phyloP scores from a whole-genome alignment of 148 eudicot species.

The Polygonum aviculare region DNA sequence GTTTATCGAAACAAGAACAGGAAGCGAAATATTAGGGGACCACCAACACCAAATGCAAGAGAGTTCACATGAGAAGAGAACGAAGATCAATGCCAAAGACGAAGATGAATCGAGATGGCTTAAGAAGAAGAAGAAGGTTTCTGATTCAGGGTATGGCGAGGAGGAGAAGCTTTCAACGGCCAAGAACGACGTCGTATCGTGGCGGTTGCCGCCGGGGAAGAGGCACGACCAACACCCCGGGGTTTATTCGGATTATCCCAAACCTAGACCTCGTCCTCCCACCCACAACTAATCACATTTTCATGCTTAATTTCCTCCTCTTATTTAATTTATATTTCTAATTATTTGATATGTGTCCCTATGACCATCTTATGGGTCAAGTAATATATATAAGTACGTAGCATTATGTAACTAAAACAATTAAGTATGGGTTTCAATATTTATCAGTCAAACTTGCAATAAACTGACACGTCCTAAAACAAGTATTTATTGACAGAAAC shows the following conservation, averaged over 20 bases:
- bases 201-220: background rate
- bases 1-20: background rate
- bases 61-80: too few species aligned
- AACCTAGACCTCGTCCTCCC: conserved; percentile 26
- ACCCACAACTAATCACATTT: conserved; percentile 19
- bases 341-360: too few species aligned
- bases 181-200: background rate
- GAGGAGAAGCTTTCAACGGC: background rate
- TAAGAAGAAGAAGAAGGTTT: background rate
- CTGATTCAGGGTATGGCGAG: background rate
- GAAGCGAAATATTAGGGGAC: background rate
- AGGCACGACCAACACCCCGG: conserved; percentile 12
- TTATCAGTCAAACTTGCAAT: too few species aligned
- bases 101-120: background rate
- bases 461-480: too few species aligned
- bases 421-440: too few species aligned
- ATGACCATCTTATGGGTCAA: too few species aligned
- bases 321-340: background rate
- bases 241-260: conserved; percentile 22
- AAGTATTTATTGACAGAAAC: too few species aligned
- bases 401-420: too few species aligned
- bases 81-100: background rate
- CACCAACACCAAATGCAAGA: background rate
- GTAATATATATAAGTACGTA: too few species aligned
- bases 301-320: background rate